Percentiles rank a stretch among this genome's conserved stretches.
Evolutionary conservation across 2,329 filamentous ascomycete species (phyloP).

Genomic region (Xylariaceae sp.): DNA sequence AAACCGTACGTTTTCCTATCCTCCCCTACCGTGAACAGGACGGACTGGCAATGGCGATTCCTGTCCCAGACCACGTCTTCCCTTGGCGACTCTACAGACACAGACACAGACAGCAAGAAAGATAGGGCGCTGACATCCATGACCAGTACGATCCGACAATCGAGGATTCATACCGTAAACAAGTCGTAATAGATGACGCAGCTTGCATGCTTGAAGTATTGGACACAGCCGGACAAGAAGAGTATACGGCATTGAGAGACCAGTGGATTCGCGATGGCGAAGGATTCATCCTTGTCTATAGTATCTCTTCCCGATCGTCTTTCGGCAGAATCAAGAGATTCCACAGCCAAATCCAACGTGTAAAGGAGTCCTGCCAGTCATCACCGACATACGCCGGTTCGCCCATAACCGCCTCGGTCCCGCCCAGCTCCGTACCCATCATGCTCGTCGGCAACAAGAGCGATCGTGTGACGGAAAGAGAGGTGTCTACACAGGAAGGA

Average conservation of each 20-base stretch:
- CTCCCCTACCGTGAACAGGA: background rate
- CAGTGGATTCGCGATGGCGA: slow-evolving; percentile 99
- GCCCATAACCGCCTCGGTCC: slow-evolving; percentile 55
- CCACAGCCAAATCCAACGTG: slow-evolving; percentile 92
- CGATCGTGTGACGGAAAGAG: slow-evolving; percentile 89
- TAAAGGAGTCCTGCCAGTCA: slow-evolving; percentile 82
- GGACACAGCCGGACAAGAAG: slow-evolving; percentile 96
- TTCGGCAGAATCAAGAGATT: slow-evolving; percentile 94
- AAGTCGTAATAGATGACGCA: slow-evolving; percentile 88
- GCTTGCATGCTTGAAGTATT: slow-evolving; percentile 97
- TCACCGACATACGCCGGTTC: slow-evolving; percentile 74
- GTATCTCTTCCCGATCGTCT: slow-evolving; percentile 93
- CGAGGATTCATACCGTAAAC: slow-evolving; percentile 82
- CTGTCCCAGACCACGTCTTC: background rate
- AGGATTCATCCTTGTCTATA: slow-evolving; percentile 96
- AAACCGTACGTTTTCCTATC: slow-evolving; percentile 58
- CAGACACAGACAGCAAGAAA: background rate
- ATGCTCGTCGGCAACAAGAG: slow-evolving; percentile 99
- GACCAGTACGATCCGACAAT: slow-evolving; percentile 77
- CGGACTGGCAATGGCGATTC: background rate
- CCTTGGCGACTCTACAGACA: background rate
- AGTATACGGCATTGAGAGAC: slow-evolving; percentile 93
- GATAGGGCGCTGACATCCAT: slow-evolving; percentile 17
- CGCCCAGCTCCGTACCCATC: slow-evolving; percentile 73
- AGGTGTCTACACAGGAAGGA: slow-evolving; percentile 95